These are phyloP conservation scores for Penicillium aurantiogriseum DNA, from an alignment of 2,329 filamentous ascomycete genomes.

Conservation along the genomic window DNA sequence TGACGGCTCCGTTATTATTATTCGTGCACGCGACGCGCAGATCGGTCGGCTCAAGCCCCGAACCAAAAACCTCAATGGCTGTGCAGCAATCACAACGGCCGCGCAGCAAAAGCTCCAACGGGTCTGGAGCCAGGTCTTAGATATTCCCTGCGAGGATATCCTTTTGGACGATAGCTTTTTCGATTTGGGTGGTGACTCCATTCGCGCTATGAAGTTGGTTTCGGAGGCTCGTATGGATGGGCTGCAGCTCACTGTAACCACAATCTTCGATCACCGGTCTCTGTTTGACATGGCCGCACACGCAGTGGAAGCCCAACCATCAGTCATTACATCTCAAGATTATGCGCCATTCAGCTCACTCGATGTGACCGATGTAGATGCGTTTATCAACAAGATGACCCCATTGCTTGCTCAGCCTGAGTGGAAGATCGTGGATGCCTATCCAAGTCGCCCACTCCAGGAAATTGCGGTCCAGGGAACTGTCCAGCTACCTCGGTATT, in stretches of 20 bases:
- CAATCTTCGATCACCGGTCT: conserved; percentile 52
- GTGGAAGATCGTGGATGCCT: conserved; percentile 48
- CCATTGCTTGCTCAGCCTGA: conserved; percentile 40
- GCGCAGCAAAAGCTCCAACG: conserved; percentile 39
- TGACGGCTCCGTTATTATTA: not conserved
- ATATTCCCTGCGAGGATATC: conserved; percentile 47
- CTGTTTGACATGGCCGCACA: conserved; percentile 5
- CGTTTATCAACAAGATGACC: not conserved
- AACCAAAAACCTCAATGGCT: not conserved
- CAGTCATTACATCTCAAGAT: not conserved
- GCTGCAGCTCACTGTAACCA: conserved; percentile 53
- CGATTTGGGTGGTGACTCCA: conserved; percentile 57
- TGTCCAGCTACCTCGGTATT: conserved; percentile 57
- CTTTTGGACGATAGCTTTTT: conserved; percentile 56
- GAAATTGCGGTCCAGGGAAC: conserved; percentile 59
- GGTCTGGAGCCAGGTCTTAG: conserved; percentile 52
- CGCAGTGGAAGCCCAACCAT: not conserved
- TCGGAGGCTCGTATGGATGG: conserved; percentile 53
- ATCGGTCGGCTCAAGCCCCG: not conserved
- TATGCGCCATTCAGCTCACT: conserved; percentile 1
- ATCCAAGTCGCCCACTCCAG: conserved; percentile 57
- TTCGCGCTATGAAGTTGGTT: conserved; percentile 60
- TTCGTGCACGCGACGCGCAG: conserved; percentile 1
- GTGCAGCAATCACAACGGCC: not conserved
- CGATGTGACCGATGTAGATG: not conserved